Conservation (phyloP, 2,329 filamentous ascomycete genomes). For the Bertia moriformis region DNA sequence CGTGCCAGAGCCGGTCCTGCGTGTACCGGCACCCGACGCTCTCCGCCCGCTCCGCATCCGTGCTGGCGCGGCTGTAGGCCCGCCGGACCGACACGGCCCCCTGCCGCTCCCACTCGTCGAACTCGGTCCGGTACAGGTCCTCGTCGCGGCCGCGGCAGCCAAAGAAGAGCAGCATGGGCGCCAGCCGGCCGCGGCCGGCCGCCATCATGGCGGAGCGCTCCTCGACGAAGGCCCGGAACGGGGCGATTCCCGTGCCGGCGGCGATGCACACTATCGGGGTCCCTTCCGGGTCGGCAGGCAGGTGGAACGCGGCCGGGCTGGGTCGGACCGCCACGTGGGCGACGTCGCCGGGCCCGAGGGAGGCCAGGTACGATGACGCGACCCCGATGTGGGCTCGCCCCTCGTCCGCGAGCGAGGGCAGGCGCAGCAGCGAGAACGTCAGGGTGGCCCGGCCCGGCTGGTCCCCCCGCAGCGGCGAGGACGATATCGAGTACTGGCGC, state of each 20-base stretch:
- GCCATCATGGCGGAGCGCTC: conserved; percentile 37
- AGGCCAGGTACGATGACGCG: neutral
- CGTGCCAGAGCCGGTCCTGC: conserved; percentile 24
- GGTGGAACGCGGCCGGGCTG: conserved; percentile 19
- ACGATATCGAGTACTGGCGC: conserved; percentile 69
- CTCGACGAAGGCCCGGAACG: conserved; percentile 48
- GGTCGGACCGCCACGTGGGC: conserved; percentile 20
- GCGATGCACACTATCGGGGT: conserved; percentile 34
- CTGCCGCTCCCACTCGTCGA: conserved; percentile 40
- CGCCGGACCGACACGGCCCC: conserved; percentile 47
- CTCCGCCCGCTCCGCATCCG: conserved; percentile 8
- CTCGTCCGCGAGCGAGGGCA: conserved; percentile 32
- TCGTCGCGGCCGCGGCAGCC: conserved; percentile 43
- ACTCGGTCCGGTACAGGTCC: conserved; percentile 41
- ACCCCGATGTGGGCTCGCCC: conserved; percentile 38
- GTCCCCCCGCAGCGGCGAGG: conserved; percentile 50
- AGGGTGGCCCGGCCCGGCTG: conserved; percentile 42
- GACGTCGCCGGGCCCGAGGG: conserved; percentile 18
- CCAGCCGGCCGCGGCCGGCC: conserved; percentile 35
- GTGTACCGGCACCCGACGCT: conserved; percentile 21
- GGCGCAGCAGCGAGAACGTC: conserved; percentile 53
- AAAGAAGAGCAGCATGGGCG: conserved; percentile 48
- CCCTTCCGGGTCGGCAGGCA: conserved; percentile 21
- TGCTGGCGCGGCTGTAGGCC: conserved; percentile 45
- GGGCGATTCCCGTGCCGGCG: conserved; percentile 41